phyloP scores from a whole-genome alignment of 108 stramenopile species.

The Cafeteria roenbergensis region DNA sequence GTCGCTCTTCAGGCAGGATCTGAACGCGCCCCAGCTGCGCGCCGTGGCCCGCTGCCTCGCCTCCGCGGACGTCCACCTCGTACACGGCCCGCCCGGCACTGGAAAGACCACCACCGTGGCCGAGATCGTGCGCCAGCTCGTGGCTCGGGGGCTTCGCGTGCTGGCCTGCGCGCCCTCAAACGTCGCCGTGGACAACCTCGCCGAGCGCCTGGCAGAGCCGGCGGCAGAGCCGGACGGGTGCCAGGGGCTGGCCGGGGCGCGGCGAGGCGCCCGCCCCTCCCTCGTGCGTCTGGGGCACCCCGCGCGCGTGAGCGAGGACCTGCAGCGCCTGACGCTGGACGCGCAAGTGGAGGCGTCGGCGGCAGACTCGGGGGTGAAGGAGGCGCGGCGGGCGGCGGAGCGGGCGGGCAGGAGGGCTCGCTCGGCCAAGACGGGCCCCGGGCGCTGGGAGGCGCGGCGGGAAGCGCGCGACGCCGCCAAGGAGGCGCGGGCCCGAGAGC shows the following conservation, averaged over 20 bases:
- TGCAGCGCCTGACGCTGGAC: conserved; percentile 72
- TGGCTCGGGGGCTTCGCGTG: conserved; percentile 49
- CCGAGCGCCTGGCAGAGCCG: conserved; percentile 56
- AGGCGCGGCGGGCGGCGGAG: conserved; percentile 67
- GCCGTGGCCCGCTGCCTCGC: background rate
- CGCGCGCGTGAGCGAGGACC: conserved; percentile 62
- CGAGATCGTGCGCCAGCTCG: conserved; percentile 71
- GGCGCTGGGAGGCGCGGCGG: background rate
- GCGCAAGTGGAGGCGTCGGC: conserved; percentile 67
- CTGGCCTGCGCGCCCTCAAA: conserved; percentile 93
- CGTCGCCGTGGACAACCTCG: conserved; percentile 91
- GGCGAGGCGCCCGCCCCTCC: background rate
- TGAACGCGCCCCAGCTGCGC: conserved; percentile 4
- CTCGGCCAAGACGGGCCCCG: no score
- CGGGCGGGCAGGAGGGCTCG: background rate
- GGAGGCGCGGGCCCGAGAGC: background rate
- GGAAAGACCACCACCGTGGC: conserved; percentile 51
- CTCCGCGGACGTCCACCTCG: conserved; percentile 23
- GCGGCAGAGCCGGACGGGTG: background rate
- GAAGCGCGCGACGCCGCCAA: background rate
- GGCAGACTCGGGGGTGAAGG: conserved; percentile 79
- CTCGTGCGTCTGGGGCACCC: conserved; percentile 85
- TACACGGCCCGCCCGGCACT: conserved; percentile 49
- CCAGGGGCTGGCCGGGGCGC: background rate
- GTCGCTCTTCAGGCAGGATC: background rate